Evolutionary conservation across 2,329 filamentous ascomycete species (phyloP).

Genomic region (Fusarium tricinctum): DNA sequence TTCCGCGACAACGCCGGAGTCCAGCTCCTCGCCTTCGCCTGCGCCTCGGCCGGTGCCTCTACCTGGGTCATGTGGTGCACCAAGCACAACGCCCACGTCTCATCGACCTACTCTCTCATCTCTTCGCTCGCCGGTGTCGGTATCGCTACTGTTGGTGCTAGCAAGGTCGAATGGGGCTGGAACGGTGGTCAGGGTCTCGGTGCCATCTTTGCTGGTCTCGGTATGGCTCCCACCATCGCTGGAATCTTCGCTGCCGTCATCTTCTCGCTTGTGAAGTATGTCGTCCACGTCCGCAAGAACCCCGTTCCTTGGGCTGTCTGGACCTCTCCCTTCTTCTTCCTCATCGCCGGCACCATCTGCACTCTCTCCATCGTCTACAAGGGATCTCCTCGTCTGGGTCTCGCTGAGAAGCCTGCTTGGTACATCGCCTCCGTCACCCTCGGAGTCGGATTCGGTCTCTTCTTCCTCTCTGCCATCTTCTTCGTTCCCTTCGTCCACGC

Average conservation of each 20-base stretch:
- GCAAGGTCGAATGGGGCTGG: constrained; percentile 77
- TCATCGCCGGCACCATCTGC: constrained; percentile 80
- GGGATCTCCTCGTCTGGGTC: constrained; percentile 70
- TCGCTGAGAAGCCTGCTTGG: constrained; percentile 68
- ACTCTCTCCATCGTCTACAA: constrained; percentile 86
- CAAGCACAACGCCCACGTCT: constrained; percentile 78
- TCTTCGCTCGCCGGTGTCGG: constrained; percentile 78
- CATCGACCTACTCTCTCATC: constrained; percentile 79
- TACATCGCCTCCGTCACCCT: constrained; percentile 77
- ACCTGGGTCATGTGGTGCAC: constrained; percentile 88
- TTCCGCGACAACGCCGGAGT: constrained; percentile 74
- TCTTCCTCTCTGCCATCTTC: constrained; percentile 73
- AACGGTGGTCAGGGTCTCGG: constrained; percentile 76
- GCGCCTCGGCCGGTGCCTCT: constrained; percentile 74
- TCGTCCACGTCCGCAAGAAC: constrained; percentile 79
- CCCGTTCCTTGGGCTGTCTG: constrained; percentile 80
- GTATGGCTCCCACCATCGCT: constrained; percentile 78
- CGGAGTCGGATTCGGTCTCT: constrained; percentile 72
- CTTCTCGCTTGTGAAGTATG: constrained; percentile 74
- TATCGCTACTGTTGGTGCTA: constrained; percentile 74
- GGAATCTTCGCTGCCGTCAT: constrained; percentile 75
- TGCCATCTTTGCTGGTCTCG: constrained; percentile 78
- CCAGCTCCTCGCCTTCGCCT: constrained; percentile 77
- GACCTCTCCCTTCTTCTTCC: constrained; percentile 82
- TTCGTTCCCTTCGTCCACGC: constrained; percentile 79